Percentiles rank a stretch among this genome's conserved stretches.
Conservation (phyloP, 2,329 filamentous ascomycete species). For the Dactylellina cionopaga region DNA sequence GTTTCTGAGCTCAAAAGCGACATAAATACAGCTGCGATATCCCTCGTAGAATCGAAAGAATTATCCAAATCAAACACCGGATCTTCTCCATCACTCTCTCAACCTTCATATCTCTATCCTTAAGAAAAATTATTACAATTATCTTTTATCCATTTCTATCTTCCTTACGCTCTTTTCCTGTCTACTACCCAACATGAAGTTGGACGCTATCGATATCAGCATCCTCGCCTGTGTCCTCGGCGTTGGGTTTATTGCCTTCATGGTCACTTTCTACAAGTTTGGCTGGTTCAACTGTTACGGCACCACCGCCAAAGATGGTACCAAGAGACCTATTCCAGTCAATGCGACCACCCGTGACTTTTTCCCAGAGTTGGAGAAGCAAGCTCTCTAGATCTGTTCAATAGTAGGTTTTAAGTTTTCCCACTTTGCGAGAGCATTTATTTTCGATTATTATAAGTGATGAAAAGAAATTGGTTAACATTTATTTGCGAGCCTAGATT, state of each 20-base stretch:
- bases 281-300: slow-evolving; percentile 32
- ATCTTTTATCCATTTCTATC: background rate
- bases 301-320: background rate
- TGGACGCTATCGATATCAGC: slow-evolving; percentile 8
- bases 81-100: no score
- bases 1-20: slow-evolving; percentile 1
- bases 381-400: background rate
- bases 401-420: background rate
- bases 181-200: background rate
- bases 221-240: slow-evolving; percentile 28
- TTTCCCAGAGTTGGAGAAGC: slow-evolving; percentile 9
- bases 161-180: background rate
- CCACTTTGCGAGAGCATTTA: no score
- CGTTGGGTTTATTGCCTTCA: slow-evolving; percentile 17
- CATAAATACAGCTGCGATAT: slow-evolving; percentile 8
- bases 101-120: no score
- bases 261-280: slow-evolving; percentile 43
- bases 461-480: no score
- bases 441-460: no score
- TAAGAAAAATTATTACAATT: background rate
- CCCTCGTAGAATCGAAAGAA: no score
- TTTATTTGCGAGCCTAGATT: no score
- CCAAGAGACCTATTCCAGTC: background rate
- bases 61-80: no score
- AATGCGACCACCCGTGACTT: slow-evolving; percentile 18